Evolutionary conservation across 495 filamentous ascomycete species (phyloP).

Genomic region (Opeltia flavorubescens): DNA sequence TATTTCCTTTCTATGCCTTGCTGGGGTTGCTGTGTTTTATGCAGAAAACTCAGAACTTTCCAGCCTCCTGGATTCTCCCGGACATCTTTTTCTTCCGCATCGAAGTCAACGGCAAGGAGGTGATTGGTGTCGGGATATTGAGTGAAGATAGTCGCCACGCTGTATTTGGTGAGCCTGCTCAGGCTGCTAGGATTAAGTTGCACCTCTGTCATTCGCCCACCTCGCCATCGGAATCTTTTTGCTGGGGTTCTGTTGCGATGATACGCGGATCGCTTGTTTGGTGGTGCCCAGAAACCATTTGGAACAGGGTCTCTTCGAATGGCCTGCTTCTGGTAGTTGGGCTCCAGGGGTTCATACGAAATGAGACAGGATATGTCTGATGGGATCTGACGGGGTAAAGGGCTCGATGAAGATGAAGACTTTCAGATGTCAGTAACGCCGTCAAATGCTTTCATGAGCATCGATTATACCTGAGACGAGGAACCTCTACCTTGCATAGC

Average conservation of each 20-base stretch:
- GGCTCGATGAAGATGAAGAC: neutral
- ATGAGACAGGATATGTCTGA: slow-evolving; percentile 1
- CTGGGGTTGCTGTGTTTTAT: neutral
- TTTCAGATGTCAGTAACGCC: neutral
- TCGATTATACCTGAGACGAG: neutral
- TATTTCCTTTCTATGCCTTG: neutral
- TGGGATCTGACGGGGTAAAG: neutral
- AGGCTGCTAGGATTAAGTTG: neutral
- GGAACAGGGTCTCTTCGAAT: neutral
- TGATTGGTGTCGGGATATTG: slow-evolving; percentile 8
- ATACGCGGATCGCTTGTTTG: neutral
- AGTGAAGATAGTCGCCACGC: slow-evolving; percentile 5
- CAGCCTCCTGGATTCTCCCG: neutral
- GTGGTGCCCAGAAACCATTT: neutral
- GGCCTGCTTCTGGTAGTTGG: slow-evolving; percentile 3
- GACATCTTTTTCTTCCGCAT: neutral
- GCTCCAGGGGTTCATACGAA: slow-evolving; percentile 1
- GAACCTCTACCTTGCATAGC: neutral
- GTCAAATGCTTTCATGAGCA: neutral
- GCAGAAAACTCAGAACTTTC: slow-evolving; percentile 2
- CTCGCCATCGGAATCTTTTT: slow-evolving; percentile 4
- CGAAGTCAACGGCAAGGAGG: slow-evolving; percentile 2
- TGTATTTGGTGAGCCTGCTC: neutral
- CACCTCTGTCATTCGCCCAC: slow-evolving; percentile 2
- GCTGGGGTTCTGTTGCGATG: neutral